These are phyloP conservation scores for Tylopilus sp. DNA, from an alignment of 768 basidiomycete genomes.

Conservation along the genomic window DNA sequence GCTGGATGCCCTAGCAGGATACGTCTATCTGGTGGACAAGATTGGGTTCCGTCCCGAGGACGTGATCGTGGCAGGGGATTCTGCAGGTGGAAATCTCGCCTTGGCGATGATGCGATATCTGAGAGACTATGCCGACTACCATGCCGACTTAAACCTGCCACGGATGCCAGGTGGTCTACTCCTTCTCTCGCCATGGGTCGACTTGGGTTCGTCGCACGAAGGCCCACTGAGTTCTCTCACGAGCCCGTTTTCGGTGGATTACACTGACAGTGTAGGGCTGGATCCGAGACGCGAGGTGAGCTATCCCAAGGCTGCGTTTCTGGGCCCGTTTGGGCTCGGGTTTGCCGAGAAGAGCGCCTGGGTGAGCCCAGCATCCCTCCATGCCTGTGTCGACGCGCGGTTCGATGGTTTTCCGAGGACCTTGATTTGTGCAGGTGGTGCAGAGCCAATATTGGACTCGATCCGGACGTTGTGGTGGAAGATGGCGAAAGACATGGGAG, in stretches of 20 bases:
- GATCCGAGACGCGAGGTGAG: neutral
- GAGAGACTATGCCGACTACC: constrained; percentile 12
- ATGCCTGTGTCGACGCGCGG: constrained; percentile 35
- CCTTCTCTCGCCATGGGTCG: constrained; percentile 34
- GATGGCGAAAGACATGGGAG: constrained; percentile 54
- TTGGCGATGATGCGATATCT: constrained; percentile 39
- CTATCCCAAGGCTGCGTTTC: constrained; percentile 34
- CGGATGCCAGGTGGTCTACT: constrained; percentile 30
- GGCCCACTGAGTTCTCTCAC: constrained; percentile 37
- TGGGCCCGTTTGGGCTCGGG: constrained; percentile 47
- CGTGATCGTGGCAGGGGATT: constrained; percentile 50
- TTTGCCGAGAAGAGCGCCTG: constrained; percentile 49
- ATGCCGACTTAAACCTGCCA: constrained; percentile 16
- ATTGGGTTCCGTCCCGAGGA: constrained; percentile 40
- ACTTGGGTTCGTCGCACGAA: constrained; percentile 19
- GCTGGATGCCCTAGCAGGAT: constrained; percentile 50
- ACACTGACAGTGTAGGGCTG: constrained; percentile 24
- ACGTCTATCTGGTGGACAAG: constrained; percentile 44
- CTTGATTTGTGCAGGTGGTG: constrained; percentile 56
- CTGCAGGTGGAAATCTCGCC: constrained; percentile 52
- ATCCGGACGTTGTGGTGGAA: constrained; percentile 45
- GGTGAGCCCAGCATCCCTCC: constrained; percentile 55
- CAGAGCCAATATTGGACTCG: constrained; percentile 55
- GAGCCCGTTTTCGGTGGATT: constrained; percentile 22
- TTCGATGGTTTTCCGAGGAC: constrained; percentile 60